phyloP scores from a whole-genome alignment of 2,329 filamentous ascomycete species.

The Akanthomyces muscarius region DNA sequence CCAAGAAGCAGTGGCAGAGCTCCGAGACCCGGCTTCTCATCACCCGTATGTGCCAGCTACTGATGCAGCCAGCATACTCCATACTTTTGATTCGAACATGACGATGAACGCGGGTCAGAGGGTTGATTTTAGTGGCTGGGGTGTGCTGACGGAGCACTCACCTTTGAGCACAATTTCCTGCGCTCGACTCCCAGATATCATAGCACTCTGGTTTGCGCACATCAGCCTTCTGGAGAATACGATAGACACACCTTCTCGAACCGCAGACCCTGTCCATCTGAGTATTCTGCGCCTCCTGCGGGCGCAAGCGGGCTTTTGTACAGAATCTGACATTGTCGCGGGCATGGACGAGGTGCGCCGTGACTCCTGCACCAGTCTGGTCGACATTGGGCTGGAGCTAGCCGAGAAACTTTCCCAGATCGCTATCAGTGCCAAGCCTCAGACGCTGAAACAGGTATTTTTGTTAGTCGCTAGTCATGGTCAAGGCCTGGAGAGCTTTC shows the following conservation, averaged over 20 bases:
- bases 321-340: conserved; percentile 4
- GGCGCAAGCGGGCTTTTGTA: neutral
- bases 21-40: neutral
- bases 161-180: neutral
- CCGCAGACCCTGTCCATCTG: neutral
- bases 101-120: too few species aligned
- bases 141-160: neutral
- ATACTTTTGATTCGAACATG: neutral
- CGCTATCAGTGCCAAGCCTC: neutral
- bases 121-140: neutral
- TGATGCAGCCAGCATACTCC: neutral
- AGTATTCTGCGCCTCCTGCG: neutral
- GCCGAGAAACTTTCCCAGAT: neutral
- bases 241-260: conserved; percentile 3
- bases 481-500: neutral
- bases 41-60: neutral
- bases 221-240: conserved; percentile 3
- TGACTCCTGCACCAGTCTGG: neutral
- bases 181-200: neutral
- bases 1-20: neutral
- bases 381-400: conserved; percentile 12
- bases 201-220: conserved; percentile 13
- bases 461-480: neutral
- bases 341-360: conserved; percentile 11
- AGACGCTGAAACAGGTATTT: neutral